These are phyloP conservation scores for Mycena vulgaris DNA, from an alignment of 768 basidiomycete species.

Conservation along the genomic window DNA sequence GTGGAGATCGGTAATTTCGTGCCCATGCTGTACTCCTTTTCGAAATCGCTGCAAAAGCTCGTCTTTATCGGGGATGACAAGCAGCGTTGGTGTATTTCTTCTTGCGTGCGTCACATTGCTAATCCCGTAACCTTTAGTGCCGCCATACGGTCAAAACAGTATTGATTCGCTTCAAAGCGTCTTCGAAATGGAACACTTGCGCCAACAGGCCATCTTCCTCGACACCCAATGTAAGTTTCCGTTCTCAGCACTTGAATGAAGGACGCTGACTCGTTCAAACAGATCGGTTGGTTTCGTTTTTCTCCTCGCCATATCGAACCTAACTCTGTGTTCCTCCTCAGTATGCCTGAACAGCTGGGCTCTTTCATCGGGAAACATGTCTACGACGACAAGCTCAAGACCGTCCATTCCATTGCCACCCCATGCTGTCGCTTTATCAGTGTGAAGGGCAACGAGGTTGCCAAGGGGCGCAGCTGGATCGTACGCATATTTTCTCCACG, in stretches of 20 bases:
- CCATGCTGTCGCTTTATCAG: slow-evolving; percentile 73
- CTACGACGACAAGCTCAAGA: slow-evolving; percentile 67
- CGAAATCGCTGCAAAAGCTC: slow-evolving; percentile 56
- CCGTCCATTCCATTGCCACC: slow-evolving; percentile 56
- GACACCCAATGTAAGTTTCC: slow-evolving; percentile 65
- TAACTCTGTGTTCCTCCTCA: slow-evolving; percentile 28
- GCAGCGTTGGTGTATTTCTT: slow-evolving; percentile 52
- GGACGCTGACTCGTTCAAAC: slow-evolving; percentile 71
- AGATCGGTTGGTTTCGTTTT: slow-evolving; percentile 33
- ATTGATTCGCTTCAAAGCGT: slow-evolving; percentile 62
- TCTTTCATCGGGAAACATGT: slow-evolving; percentile 67
- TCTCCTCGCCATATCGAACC: slow-evolving; percentile 51
- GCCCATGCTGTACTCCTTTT: slow-evolving; percentile 54
- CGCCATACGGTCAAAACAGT: slow-evolving; percentile 66
- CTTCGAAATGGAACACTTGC: slow-evolving; percentile 66
- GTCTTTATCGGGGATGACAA: slow-evolving; percentile 69
- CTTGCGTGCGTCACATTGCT: neutral
- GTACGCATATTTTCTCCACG: slow-evolving; percentile 43
- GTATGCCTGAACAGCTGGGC: slow-evolving; percentile 71
- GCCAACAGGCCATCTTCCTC: slow-evolving; percentile 54
- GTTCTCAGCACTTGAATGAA: slow-evolving; percentile 41
- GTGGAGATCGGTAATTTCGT: slow-evolving; percentile 59
- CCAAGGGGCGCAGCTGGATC: slow-evolving; percentile 54
- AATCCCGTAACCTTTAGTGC: slow-evolving; percentile 59
- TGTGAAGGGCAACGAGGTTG: slow-evolving; percentile 54